Evolutionary conservation across 345 rosid species (phyloP).

Genomic region (Eucalyptus victrix): DNA sequence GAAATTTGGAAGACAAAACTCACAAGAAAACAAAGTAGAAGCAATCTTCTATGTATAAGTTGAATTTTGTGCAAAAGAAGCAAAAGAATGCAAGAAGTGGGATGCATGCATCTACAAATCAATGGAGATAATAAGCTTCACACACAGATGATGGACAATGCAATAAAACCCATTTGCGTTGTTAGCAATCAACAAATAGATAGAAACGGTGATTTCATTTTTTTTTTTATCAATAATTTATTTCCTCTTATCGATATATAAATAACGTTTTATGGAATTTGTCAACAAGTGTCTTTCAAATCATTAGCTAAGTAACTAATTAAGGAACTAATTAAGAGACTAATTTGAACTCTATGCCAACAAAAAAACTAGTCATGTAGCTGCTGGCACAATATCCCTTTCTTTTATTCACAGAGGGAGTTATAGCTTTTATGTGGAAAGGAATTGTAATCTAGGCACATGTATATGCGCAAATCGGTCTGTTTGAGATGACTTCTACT

Average conservation of each 20-base stretch:
- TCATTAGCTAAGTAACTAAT: not conserved
- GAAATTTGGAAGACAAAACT: not conserved
- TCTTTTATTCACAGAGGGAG: not conserved
- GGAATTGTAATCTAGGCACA: not conserved
- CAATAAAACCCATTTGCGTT: not conserved
- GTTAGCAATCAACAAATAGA: not conserved
- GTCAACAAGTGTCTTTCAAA: not conserved
- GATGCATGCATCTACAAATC: not conserved
- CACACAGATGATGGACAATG: not conserved
- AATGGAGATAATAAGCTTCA: not conserved
- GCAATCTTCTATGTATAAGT: not conserved
- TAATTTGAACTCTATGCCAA: not conserved
- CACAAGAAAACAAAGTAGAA: not conserved
- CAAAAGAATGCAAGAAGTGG: not conserved
- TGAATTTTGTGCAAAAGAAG: not conserved
- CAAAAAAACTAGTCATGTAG: not conserved
- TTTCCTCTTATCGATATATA: not conserved
- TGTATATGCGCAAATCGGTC: not conserved
- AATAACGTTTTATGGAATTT: not conserved
- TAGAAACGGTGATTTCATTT: not conserved
- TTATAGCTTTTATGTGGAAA: not conserved
- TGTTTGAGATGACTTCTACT: not conserved
- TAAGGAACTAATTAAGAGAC: not conserved
- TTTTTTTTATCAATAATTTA: no score
- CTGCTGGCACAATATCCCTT: not conserved